A percentile compares a stretch with the other conserved stretches of the same genome.
Evolutionary conservation across 2,329 filamentous ascomycete species (phyloP).

Genomic region (Ceratocystis alfenasii): DNA sequence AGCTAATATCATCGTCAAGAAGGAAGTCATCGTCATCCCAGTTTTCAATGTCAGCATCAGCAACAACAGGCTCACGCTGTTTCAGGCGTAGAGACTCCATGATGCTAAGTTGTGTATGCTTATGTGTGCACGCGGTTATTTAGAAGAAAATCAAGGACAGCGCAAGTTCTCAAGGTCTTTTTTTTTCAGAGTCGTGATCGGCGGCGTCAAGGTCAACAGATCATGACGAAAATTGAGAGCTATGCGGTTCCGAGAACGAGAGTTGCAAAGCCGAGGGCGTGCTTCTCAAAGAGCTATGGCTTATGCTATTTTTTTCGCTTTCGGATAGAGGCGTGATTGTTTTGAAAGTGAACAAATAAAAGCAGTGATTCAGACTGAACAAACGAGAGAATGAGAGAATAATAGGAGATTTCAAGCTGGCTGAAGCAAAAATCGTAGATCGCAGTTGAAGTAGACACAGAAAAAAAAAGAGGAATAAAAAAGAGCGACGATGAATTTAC

Average conservation of each 20-base stretch:
- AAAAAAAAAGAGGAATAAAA: neutral
- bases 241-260: neutral
- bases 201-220: neutral
- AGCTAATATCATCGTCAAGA: slow-evolving; percentile 52
- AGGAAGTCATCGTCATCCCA: slow-evolving; percentile 71
- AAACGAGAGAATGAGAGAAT: slow-evolving; percentile 8
- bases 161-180: neutral
- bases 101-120: neutral
- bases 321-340: neutral
- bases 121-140: neutral
- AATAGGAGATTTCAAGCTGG: slow-evolving; percentile 6
- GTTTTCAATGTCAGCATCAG: slow-evolving; percentile 52
- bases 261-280: neutral
- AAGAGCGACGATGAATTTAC: slow-evolving; percentile 10
- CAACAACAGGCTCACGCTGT: slow-evolving; percentile 42
- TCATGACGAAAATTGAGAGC: slow-evolving; percentile 1
- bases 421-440: neutral
- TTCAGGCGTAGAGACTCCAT: slow-evolving; percentile 48
- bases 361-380: neutral
- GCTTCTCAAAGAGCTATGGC: neutral
- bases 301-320: neutral
- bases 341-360: neutral
- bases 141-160: neutral
- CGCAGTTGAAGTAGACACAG: slow-evolving; percentile 4
- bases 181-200: neutral